Conservation (phyloP, 73 alveolate genomes). For the Blepharisma japonicum region DNA sequence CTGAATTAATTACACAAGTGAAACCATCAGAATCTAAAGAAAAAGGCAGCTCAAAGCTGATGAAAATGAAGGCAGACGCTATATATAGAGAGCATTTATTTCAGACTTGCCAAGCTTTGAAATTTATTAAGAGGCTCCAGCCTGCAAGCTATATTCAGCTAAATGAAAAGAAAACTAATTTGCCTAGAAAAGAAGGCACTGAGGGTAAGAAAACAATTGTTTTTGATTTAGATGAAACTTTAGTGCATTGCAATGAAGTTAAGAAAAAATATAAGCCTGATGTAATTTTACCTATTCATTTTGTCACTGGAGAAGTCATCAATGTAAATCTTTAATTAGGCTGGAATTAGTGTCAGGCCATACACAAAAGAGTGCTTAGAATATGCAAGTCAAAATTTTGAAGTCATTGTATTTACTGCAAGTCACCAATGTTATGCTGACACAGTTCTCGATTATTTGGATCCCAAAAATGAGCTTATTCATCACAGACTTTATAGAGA, state of each 20-base stretch:
- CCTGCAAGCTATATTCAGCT: not conserved
- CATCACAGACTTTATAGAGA: conserved; percentile 72
- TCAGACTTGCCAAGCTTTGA: conserved; percentile 29
- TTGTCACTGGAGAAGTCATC: conserved; percentile 15
- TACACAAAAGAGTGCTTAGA: conserved; percentile 67
- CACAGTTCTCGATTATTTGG: conserved; percentile 74
- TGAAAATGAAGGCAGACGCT: not conserved
- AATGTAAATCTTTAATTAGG: conserved; percentile 26
- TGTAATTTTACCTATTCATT: conserved; percentile 7
- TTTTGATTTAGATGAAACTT: conserved; percentile 35
- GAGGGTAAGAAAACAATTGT: conserved; percentile 18
- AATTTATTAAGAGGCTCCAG: conserved; percentile 16
- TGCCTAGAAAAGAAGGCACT: conserved; percentile 19
- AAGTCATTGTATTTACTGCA: conserved; percentile 73
- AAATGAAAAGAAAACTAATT: not conserved
- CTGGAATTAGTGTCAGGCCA: conserved; percentile 72
- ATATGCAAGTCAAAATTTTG: conserved; percentile 57
- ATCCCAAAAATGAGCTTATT: conserved; percentile 64
- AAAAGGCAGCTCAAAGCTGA: not conserved
- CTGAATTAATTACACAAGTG: conserved; percentile 53
- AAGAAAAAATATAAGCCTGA: not conserved
- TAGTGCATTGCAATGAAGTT: conserved; percentile 31
- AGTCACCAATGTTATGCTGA: conserved; percentile 79
- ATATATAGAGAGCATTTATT: conserved; percentile 25
- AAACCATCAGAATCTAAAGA: conserved; percentile 38